phyloP scores from a whole-genome alignment of 345 rosid genomes.

The Nasturtium officinale region DNA sequence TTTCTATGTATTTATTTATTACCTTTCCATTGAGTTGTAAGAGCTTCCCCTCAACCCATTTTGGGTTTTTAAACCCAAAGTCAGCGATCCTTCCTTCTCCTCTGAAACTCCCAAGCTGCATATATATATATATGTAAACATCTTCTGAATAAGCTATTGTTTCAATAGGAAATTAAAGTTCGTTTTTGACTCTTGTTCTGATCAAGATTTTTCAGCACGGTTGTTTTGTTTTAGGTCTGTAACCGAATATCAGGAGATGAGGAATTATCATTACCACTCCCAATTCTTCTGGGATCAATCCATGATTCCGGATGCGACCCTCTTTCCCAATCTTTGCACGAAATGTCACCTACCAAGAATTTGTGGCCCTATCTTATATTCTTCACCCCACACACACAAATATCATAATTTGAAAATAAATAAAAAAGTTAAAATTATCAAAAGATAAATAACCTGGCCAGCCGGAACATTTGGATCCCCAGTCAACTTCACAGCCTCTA shows the following conservation, averaged over 20 bases:
- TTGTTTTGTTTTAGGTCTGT: constrained; percentile 1
- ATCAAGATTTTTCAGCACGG: background rate
- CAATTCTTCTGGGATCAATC: constrained; percentile 78
- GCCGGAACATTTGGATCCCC: constrained; percentile 99
- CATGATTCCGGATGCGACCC: constrained; percentile 59
- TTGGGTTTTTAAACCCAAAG: constrained; percentile 72
- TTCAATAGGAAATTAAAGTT: constrained; percentile 1
- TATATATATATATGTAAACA: constrained; percentile 6
- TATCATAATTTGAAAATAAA: background rate
- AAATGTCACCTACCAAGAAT: constrained; percentile 75
- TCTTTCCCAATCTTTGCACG: constrained; percentile 93
- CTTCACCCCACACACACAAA: background rate
- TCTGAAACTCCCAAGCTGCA: constrained; percentile 77
- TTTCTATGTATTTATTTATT: constrained; percentile 25
- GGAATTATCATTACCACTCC: constrained; percentile 73
- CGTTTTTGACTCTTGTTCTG: background rate
- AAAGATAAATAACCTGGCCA: constrained; percentile 68
- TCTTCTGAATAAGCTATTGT: constrained; percentile 17
- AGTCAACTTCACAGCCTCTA: constrained; percentile 96
- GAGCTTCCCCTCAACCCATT: constrained; percentile 93
- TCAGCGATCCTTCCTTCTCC: constrained; percentile 96
- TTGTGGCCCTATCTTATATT: constrained; percentile 4
- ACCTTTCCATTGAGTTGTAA: constrained; percentile 90
- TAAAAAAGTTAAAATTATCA: background rate
- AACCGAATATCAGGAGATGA: constrained; percentile 27